Evolutionary conservation across 805 yeast species (phyloP).

Genomic region (Saccharomycopsis capsularis): DNA sequence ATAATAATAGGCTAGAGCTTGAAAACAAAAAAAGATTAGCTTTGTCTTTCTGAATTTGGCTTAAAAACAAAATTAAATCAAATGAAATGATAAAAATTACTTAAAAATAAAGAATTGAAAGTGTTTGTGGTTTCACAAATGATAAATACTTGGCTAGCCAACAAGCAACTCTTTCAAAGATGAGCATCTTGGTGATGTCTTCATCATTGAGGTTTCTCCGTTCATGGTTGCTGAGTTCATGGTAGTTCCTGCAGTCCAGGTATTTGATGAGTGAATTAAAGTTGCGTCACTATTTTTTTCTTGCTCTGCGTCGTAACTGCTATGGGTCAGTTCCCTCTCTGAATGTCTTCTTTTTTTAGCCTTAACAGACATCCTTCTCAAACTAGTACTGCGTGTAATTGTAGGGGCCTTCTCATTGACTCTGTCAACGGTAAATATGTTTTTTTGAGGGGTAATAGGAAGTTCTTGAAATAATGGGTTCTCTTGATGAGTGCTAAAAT

Average conservation of each 20-base stretch:
- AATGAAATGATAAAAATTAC: too few species aligned
- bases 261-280: neutral
- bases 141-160: too few species aligned
- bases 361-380: neutral
- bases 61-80: too few species aligned
- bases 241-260: neutral
- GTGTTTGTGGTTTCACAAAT: too few species aligned
- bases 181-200: slow-evolving; percentile 13
- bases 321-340: slow-evolving; percentile 1
- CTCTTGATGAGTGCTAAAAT: neutral
- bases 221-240: neutral
- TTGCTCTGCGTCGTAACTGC: neutral
- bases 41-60: too few species aligned
- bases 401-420: too few species aligned
- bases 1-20: too few species aligned
- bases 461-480: neutral
- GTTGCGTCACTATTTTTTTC: too few species aligned
- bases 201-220: slow-evolving; percentile 9
- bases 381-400: too few species aligned
- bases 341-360: slow-evolving; percentile 8
- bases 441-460: neutral
- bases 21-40: too few species aligned
- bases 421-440: neutral
- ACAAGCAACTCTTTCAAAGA: slow-evolving; percentile 9
- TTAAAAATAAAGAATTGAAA: too few species aligned